phyloP scores from a whole-genome alignment of 2,329 filamentous ascomycete genomes.

The Alternaria solani region DNA sequence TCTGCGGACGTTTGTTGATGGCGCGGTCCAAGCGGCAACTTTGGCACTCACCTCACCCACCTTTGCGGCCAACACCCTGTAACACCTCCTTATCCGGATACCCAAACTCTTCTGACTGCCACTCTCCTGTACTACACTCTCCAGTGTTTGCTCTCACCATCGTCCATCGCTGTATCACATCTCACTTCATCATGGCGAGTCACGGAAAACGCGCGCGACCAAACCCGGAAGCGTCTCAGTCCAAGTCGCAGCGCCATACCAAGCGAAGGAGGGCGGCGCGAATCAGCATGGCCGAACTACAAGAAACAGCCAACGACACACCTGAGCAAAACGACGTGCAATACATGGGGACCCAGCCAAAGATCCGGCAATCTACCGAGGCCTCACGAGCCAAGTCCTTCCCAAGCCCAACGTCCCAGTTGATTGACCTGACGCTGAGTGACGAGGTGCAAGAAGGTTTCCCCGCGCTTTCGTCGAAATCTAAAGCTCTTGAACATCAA shows the following conservation, averaged over 20 bases:
- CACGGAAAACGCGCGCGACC: background rate
- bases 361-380: background rate
- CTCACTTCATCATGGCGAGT: background rate
- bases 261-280: background rate
- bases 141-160: background rate
- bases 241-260: background rate
- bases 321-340: background rate
- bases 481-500: background rate
- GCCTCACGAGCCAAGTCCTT: background rate
- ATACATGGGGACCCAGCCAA: background rate
- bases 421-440: background rate
- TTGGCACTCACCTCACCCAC: background rate
- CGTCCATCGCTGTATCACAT: background rate
- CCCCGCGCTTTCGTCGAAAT: background rate
- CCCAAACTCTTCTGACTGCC: background rate
- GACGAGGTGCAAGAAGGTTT: background rate
- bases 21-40: background rate
- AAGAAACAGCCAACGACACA: background rate
- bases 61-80: background rate
- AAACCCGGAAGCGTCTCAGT: background rate
- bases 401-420: background rate
- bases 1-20: conserved; percentile 2
- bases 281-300: background rate
- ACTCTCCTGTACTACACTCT: background rate
- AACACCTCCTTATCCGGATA: background rate